Percentiles rank a stretch among this genome's conserved stretches.
Evolutionary conservation across 2,329 filamentous ascomycete species (phyloP).

Genomic region (Zymoseptoria pseudotritici): DNA sequence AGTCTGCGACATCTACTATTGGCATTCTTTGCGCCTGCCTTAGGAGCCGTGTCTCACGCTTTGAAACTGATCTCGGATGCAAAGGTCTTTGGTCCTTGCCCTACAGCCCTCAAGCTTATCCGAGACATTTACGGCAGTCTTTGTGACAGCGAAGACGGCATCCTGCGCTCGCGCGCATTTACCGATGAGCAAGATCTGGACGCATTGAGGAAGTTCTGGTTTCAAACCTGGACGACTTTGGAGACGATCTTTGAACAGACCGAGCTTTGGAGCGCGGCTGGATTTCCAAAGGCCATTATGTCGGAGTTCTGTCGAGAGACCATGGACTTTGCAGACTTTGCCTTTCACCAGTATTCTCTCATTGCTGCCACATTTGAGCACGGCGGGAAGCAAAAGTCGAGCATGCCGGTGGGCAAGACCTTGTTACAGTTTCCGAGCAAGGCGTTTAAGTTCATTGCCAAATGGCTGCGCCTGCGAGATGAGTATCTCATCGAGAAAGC

Average conservation of each 20-base stretch:
- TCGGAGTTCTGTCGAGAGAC: conserved; percentile 88
- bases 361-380: conserved; percentile 61
- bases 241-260: conserved; percentile 75
- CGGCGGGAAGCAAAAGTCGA: conserved; percentile 33
- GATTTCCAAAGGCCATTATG: conserved; percentile 70
- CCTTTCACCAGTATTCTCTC: conserved; percentile 79
- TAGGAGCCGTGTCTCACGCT: conserved; percentile 50
- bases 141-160: conserved; percentile 55
- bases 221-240: conserved; percentile 71
- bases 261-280: conserved; percentile 68
- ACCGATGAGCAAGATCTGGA: conserved; percentile 52
- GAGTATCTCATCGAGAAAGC: conserved; percentile 75
- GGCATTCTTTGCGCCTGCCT: conserved; percentile 48
- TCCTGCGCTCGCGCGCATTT: conserved; percentile 52
- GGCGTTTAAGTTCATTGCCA: conserved; percentile 58
- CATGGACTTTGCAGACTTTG: conserved; percentile 83
- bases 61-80: conserved; percentile 49
- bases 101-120: conserved; percentile 54
- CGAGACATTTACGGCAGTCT: conserved; percentile 57
- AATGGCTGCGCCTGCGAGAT: conserved; percentile 86
- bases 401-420: conserved; percentile 34
- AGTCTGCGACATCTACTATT: conserved; percentile 55
- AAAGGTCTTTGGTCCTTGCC: conserved; percentile 53
- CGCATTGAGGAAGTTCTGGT: conserved; percentile 73
- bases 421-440: conserved; percentile 58